phyloP scores from a whole-genome alignment of 2,329 filamentous ascomycete genomes.

The Trichoderma sp. region DNA sequence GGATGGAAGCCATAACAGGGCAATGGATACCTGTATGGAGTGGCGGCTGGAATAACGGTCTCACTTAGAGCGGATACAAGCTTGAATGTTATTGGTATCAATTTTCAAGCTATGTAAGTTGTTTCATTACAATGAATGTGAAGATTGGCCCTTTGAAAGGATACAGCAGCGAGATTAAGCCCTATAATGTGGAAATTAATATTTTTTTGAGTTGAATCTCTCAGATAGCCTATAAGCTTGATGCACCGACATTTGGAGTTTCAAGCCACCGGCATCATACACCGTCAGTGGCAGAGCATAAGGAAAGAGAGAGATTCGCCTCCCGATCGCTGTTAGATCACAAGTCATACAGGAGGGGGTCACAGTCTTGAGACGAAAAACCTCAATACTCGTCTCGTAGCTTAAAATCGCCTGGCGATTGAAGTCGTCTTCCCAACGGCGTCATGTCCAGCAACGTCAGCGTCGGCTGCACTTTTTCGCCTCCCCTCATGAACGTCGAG shows the following conservation, averaged over 20 bases:
- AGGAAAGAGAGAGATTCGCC: not conserved
- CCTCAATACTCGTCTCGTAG: constrained; percentile 28
- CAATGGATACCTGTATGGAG: not conserved
- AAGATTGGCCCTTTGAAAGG: not conserved
- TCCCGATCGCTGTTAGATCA: not conserved
- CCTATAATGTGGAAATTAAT: not conserved
- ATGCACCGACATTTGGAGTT: not conserved
- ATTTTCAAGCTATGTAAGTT: not conserved
- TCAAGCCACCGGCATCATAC: not conserved
- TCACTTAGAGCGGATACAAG: not conserved
- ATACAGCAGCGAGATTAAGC: not conserved
- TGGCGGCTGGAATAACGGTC: not conserved
- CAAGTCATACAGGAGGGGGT: not conserved
- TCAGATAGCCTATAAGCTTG: not conserved
- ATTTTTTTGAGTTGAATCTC: not conserved
- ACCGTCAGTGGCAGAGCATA: not conserved
- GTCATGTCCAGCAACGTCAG: constrained; percentile 36
- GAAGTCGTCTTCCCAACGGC: constrained; percentile 32
- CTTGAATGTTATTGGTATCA: not conserved
- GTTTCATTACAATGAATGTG: not conserved
- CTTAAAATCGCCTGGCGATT: constrained; percentile 30
- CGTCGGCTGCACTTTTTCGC: constrained; percentile 33
- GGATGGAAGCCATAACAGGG: not conserved
- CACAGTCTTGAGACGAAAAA: not conserved
- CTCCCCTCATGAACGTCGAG: constrained; percentile 34